Base-by-base conservation (phyloP, 768 basidiomycete genomes). In the Boletus barrowsii region DNA sequence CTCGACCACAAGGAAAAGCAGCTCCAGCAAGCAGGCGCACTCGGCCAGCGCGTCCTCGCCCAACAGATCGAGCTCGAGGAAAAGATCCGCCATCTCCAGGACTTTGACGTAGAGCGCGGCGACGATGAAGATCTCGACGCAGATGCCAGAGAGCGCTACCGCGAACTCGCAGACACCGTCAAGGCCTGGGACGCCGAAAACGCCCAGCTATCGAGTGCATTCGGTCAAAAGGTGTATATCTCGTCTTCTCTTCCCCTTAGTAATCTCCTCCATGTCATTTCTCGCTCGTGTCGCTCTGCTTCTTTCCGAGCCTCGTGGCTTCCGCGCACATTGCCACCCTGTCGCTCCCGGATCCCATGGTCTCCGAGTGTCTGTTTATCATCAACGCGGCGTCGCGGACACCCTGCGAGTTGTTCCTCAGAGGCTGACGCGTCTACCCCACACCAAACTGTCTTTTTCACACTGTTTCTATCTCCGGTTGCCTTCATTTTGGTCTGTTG, bases 21-120 rank as follows among this genome's bases (percentile, higher is more conserved):
- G 71, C 86, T 98, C 33, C 86, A 92, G 59, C 88, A 92, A 59
- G 92, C 93, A 5, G 94, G 91, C 36, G 88, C 86, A 51, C 84
- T 98, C 67, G 95, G 96, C 48, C 93, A 97, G 73, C 88, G 91
- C 70, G 84, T 98, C 63, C 85, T 98, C 57, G 82, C 84, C 18
- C 96, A 98, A 76, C 93, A 93, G 73, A 87, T 91, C 74, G 91
- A 96, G 67, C 83, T 98, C 57, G 92, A 97, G 72, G 86, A 88
- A 66, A 83, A 91, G 48, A 91, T 98, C 55, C 78, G 83, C 42
- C 87, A 88, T 65, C 78, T 96, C 49, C 87, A 92, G 62, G 87
- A 88, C 35, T 67, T 82, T 15, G 86, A 86, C 49, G 79, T 73
- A 18, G 86, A 85, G 55, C 84, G 81, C 59, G 75, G 73, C 4